phyloP scores from a whole-genome alignment of 805 yeast genomes.

The Brettanomyces nanus region DNA sequence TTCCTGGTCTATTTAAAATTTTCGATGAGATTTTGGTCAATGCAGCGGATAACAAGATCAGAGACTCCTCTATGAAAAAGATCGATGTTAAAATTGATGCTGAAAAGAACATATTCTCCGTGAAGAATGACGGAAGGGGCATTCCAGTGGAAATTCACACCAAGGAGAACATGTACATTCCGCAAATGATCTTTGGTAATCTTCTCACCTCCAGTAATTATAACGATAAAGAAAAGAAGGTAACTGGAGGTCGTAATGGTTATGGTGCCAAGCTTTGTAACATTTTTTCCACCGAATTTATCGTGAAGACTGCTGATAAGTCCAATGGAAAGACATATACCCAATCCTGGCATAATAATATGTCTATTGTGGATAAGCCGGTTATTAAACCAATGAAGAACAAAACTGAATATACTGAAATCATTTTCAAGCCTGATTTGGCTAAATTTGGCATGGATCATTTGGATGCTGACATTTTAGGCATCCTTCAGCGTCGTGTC shows the following conservation, averaged over 20 bases:
- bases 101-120: slow-evolving; percentile 66
- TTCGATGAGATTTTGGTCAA: slow-evolving; percentile 96
- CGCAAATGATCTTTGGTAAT: slow-evolving; percentile 94
- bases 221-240: slow-evolving; percentile 91
- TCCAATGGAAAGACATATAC: slow-evolving; percentile 51
- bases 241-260: slow-evolving; percentile 98
- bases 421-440: slow-evolving; percentile 84
- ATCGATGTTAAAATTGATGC: slow-evolving; percentile 77
- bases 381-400: slow-evolving; percentile 51
- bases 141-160: slow-evolving; percentile 91
- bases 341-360: slow-evolving; percentile 84
- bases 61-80: slow-evolving; percentile 85
- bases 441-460: slow-evolving; percentile 75
- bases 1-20: slow-evolving; percentile 93
- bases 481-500: slow-evolving; percentile 87
- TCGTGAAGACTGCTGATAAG: slow-evolving; percentile 82
- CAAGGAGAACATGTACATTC: slow-evolving; percentile 88
- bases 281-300: slow-evolving; percentile 84
- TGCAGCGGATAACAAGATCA: slow-evolving; percentile 96
- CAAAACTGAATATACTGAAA: slow-evolving; percentile 73
- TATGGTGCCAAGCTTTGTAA: slow-evolving; percentile 97
- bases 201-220: slow-evolving; percentile 91
- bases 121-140: slow-evolving; percentile 90
- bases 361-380: slow-evolving; percentile 73
- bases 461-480: slow-evolving; percentile 73